Percentiles rank a stretch among this genome's conserved stretches.
Evolutionary conservation across 2,329 filamentous ascomycete species (phyloP).

Genomic region (Epichloe typhina): DNA sequence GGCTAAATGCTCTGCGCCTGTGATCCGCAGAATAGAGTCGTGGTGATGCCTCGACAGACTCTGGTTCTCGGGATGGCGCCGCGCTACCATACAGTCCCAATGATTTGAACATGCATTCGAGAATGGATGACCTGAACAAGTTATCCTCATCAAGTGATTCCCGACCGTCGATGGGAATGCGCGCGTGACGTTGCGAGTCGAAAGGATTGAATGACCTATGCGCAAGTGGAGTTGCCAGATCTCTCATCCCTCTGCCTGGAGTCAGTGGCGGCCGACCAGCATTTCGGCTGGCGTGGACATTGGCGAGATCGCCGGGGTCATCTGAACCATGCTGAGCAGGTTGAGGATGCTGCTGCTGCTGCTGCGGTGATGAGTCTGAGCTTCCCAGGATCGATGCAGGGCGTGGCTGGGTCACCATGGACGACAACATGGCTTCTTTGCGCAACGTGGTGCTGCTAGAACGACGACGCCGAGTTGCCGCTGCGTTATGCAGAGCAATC

Average conservation of each 20-base stretch:
- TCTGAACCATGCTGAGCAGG: slow-evolving; percentile 32
- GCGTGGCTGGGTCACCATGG: slow-evolving; percentile 35
- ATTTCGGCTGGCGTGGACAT: slow-evolving; percentile 56
- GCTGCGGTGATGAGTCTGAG: slow-evolving; percentile 20
- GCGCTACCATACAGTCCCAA: slow-evolving; percentile 66
- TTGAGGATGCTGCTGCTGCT: slow-evolving; percentile 28
- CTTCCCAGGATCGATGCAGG: slow-evolving; percentile 29
- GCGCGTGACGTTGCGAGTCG: slow-evolving; percentile 33
- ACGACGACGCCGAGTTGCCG: slow-evolving; percentile 49
- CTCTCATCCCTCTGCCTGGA: slow-evolving; percentile 13
- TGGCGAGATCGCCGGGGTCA: slow-evolving; percentile 67
- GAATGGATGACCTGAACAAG: slow-evolving; percentile 75
- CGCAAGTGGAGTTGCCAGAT: slow-evolving; percentile 32
- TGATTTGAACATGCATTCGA: slow-evolving; percentile 92
- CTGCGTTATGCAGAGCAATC: slow-evolving; percentile 82
- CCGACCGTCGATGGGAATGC: slow-evolving; percentile 49
- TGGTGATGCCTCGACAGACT: slow-evolving; percentile 77
- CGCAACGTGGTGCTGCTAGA: slow-evolving; percentile 63
- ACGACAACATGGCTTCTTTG: slow-evolving; percentile 67
- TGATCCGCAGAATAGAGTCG: slow-evolving; percentile 74
- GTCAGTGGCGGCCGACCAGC: slow-evolving; percentile 29
- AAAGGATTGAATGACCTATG: slow-evolving; percentile 44
- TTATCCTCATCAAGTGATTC: slow-evolving; percentile 81
- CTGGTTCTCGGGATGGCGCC: slow-evolving; percentile 49
- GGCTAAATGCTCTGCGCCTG: slow-evolving; percentile 56